Evolutionary conservation across 768 basidiomycete species (phyloP), one percentile per base, ranked within the genome.

Genomic region (Royoungia palumana): DNA sequence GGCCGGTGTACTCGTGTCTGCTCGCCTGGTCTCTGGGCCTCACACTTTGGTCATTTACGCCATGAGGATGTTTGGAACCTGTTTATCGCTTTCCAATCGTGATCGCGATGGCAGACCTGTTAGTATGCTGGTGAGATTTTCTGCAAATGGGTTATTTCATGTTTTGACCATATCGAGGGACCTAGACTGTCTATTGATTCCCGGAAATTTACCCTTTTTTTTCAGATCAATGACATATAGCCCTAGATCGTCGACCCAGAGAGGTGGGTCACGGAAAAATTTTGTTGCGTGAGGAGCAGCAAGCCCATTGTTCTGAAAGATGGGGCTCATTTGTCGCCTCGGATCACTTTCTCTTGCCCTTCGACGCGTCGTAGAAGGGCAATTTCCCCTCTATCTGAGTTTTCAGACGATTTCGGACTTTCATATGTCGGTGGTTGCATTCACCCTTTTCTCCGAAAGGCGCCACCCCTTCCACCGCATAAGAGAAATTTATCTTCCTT

Each of bases 351-450:
- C 50, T 30, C 42, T 43, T 42, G 35, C 35, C 49, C 40, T 46
- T 45, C 32, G 45, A 44, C 40, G 50, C 44, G 36, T 50, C 41
- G 38, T 47, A 46, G 54, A 44, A 43, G 49, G 45, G 49, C 42
- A 54, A 59, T 49, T 56, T 49, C 46, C 52, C 45, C 47, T 51
- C 49, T 56, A 50, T 56, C 58, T 66, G 64, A 64, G 64, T 63
- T 64, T 66, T 30, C 61, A 57, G 53, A 41, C 40, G 44, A 35
- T 46, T 64, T 66, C 64, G 63, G 63, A 64, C 64, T 64, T 64
- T 64, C 59, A 61, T 61, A 52, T 61, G 61, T 64, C 55, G 51
- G 51, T 60, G 53, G 53, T 62, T 57, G 41, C 50, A 50, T 56
- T 35, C 35, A 50, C 44, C 44, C 53, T 49, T 60, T 63, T 55